Evolutionary conservation across 2,329 filamentous ascomycete genomes (phyloP), one percentile per base, ranked within the genome.

Genomic region (Lachnellula cervina): DNA sequence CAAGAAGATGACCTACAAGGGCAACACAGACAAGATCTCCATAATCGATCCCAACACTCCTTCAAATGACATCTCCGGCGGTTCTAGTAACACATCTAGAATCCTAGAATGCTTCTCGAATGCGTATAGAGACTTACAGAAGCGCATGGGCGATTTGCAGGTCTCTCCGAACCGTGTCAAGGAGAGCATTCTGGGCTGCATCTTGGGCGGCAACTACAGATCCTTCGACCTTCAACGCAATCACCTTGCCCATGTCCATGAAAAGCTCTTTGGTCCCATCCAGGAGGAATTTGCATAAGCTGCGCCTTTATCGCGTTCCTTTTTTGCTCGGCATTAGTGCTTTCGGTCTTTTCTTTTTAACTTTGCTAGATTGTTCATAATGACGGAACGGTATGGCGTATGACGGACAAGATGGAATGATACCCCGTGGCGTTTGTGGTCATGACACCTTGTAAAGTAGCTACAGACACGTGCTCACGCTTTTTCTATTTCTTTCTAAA

Each of bases 11-110:
- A 71, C 76, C 4, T 83, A 86, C 42, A 72, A 73, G 28, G 49
- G 44, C 66, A 85, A 86, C 65, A 72, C 71, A 14, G 78, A 87
- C 50, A 84, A 90, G 1, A 77, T 99, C 1, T 89, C 87, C 8
- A 96, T 99, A 65, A 87, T 96, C 56, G 94, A 99, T 67, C 94
- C 94, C 0, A 96, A 97, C 70, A 88, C 89, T 56, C 70, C 82
- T 0, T 75, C 79, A 25, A 97, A 97, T 69, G 94, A 99, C 67
- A 94, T 99, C 25, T 87, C 94, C 0, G 91, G 91, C 9, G 92
- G 92, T 9, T 94, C 91, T 0, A 80, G 77, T 46, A 88, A 89
- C 62, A 89, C 88, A 7, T 62, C 72, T 0, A 75, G 81, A 8
- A 88, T 97, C 49, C 75, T 89, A 61, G 69, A 76, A n/a, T 77